phyloP scores from a whole-genome alignment of 768 basidiomycete genomes.

The Fomitopsis pulvina region DNA sequence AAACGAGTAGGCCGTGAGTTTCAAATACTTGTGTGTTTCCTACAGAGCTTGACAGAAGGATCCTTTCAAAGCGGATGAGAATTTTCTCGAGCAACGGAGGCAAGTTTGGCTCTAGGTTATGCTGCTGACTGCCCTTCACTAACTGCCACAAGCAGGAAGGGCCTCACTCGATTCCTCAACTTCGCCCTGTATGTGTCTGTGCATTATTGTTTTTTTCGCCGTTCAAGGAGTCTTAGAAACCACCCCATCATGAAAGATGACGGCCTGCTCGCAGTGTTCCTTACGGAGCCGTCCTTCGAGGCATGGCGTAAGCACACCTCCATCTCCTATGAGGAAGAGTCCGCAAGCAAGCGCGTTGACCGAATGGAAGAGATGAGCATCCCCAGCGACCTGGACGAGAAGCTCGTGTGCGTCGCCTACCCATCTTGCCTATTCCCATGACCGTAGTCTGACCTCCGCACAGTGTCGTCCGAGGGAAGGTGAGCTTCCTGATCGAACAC shows the following conservation, averaged over 20 bases:
- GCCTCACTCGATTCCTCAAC: conserved; percentile 72
- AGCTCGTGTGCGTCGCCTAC: conserved; percentile 52
- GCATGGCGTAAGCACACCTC: conserved; percentile 76
- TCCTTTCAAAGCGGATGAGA: conserved; percentile 61
- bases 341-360: conserved; percentile 70
- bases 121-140: neutral
- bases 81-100: conserved; percentile 89
- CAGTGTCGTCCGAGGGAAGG: conserved; percentile 70
- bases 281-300: conserved; percentile 81
- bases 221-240: conserved; percentile 42
- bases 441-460: conserved; percentile 1
- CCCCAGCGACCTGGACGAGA: conserved; percentile 88
- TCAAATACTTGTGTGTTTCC: neutral
- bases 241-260: conserved; percentile 91
- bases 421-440: neutral
- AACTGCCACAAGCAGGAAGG: conserved; percentile 45
- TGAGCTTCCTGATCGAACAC: conserved; percentile 76
- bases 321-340: conserved; percentile 85
- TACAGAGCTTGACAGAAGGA: conserved; percentile 4
- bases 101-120: conserved; percentile 21
- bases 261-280: conserved; percentile 72
- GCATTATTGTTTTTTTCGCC: conserved; percentile 5
- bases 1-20: conserved; percentile 85
- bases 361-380: conserved; percentile 86
- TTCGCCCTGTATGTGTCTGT: conserved; percentile 55